Base-by-base conservation (phyloP, 768 basidiomycete species). In the Xanthoconium stramineum region DNA sequence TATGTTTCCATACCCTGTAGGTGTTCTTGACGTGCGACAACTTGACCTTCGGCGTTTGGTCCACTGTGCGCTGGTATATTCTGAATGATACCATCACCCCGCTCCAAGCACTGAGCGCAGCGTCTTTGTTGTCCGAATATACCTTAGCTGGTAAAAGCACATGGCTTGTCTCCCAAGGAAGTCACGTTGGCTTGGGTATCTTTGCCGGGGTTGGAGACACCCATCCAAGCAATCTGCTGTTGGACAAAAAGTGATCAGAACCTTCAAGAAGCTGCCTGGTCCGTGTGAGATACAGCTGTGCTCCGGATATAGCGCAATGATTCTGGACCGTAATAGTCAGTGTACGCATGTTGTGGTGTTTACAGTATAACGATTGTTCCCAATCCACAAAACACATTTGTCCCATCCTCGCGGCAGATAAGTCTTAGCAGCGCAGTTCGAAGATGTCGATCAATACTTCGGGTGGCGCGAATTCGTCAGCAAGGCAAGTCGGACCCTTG, bases 1-100 rank as follows among this genome's bases (percentile, higher is more conserved):
- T 62, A 35, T 3, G 53, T 11, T 20, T 75, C 4, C 43, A 5
- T 24, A 35, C 28, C 10, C 6, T 44, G 24, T 15, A 4, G 30
- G 6, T 35, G 83, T 83, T 45, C 50, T 38, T 30, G 12, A 28
- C 19, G 30, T 19, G 17, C 30, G 17, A 44, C 3, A 6, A 15
- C 30, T 14, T 59, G 43, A 39, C 29, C 12, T 42, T 44, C 9
- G 20, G 0, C 1, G 11, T 11, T 13, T 83, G 80, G 75, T 83
- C 6, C 83, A 83, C 3, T 84, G 82, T 82, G 81, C 74, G 7
- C 67, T 72, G 40, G 64, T 72, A 11, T 80, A 80, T 59, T 80
- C 81, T 5, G 77, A 72, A 29, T 84, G 82, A 81, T 84, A 83
- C 61, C 82, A 84, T 61, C 78, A 83, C 80, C 66, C 82, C 82